Percentiles rank a stretch among this genome's conserved stretches.
Evolutionary conservation across 345 rosid genomes (phyloP).

Genomic region (Eutrema heterophyllum): DNA sequence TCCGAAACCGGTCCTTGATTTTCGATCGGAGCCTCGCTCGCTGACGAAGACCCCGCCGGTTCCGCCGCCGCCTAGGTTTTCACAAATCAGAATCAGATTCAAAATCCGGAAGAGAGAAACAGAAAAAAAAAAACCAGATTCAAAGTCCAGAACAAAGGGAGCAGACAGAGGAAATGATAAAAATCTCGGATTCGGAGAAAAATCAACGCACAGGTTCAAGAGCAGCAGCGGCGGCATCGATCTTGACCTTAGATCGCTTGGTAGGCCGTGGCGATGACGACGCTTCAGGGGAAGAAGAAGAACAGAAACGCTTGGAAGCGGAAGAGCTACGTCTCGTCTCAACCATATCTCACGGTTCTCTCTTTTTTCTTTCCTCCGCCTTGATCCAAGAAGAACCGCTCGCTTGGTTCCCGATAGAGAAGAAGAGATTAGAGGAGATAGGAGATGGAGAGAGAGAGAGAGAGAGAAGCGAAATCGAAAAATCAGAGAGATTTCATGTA

Average conservation of each 20-base stretch:
- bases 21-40: conserved; percentile 43
- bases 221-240: conserved; percentile 9
- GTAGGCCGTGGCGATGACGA: conserved; percentile 45
- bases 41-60: conserved; percentile 52
- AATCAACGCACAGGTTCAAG: not conserved
- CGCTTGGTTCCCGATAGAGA: conserved; percentile 19
- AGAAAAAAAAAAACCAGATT: conserved; percentile 22
- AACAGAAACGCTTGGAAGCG: conserved; percentile 73
- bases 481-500: conserved; percentile 28
- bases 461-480: conserved; percentile 13
- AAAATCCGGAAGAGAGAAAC: conserved; percentile 5
- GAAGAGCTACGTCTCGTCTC: conserved; percentile 93
- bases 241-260: conserved; percentile 76
- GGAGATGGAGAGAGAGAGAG: conserved; percentile 5
- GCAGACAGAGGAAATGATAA: not conserved
- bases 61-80: conserved; percentile 44
- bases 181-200: not conserved
- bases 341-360: conserved; percentile 51
- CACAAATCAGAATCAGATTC: conserved; percentile 12
- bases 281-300: conserved; percentile 40
- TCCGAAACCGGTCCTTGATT: conserved; percentile 42
- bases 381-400: conserved; percentile 46
- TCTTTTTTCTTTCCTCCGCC: not conserved
- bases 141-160: conserved; percentile 1
- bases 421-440: conserved; percentile 11